These are phyloP conservation scores for Penicillium sclerotigenum DNA, from an alignment of 2,329 filamentous ascomycete genomes.

Conservation along the genomic window DNA sequence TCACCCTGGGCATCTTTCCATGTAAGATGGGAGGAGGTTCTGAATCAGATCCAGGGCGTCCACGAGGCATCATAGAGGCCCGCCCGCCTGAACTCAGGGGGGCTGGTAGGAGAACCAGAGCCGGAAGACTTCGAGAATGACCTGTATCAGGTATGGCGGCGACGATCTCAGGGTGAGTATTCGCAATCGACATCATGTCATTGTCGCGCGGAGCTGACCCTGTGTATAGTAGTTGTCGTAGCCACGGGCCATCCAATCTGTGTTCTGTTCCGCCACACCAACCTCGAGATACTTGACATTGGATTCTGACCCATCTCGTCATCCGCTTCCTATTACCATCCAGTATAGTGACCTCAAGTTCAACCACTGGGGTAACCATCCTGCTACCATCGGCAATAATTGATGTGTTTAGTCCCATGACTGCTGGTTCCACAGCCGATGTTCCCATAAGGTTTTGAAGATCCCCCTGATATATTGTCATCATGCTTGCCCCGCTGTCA, in stretches of 20 bases:
- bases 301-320: not conserved
- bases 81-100: not conserved
- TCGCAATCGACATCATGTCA: not conserved
- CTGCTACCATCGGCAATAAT: not conserved
- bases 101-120: accelerated
- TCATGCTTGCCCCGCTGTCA: not conserved
- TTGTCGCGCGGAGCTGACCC: not conserved
- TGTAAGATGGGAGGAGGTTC: not conserved
- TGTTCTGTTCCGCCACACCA: not conserved
- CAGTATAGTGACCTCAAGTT: not conserved
- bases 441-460: not conserved
- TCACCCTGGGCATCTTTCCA: not conserved
- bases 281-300: not conserved
- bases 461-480: not conserved
- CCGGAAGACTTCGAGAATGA: not conserved
- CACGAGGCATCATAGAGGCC: not conserved
- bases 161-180: not conserved
- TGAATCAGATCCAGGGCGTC: not conserved
- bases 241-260: not conserved
- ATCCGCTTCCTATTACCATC: not conserved
- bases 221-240: not conserved
- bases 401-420: not conserved
- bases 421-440: not conserved
- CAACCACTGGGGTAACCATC: not conserved
- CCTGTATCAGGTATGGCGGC: not conserved